Base-by-base conservation (phyloP, 257 asterid genomes). In the Sherardia arvensis region DNA sequence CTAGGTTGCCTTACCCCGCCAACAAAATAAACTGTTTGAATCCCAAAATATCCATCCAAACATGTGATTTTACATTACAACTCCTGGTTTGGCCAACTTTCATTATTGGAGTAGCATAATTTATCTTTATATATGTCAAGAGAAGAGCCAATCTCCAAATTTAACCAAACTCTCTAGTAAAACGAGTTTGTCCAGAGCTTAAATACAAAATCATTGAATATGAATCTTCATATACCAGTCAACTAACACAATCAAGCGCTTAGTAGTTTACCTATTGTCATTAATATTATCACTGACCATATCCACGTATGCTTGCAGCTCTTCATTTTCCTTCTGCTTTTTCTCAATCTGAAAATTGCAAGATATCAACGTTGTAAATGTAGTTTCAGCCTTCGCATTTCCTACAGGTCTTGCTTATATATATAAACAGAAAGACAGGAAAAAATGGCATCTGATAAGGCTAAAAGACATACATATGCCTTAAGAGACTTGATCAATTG, bases 251-350 rank as follows among this genome's bases (percentile, higher is more conserved):
- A 59, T 59, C 63, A 59, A 32, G 45, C 63, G 26, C 8, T 45
- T n/a, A 28, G 14, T 28, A 23, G 53, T 71, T 55, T 77, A 92
- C 99, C 99, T 90, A 65, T 69, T 81, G 74, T 92, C 95, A 63
- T 85, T 76, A 64, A 92, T 85, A 74, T 89, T 89, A 78, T 82
- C 91, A 72, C 95, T 85, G 72, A 77, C 71, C 90, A 92, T 85
- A 83, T 92, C 97, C 88, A 92, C 78, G 76, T 77, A 80, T 68
- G 77, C 76, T 69, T 89, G 88, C 20, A 82, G 84, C 87, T 89
- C 95, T 65, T 80, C 81, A 60, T 81, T 85, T 73, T 90, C 97
- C 84, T 82, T 81, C 82, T 87, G 91, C 87, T 81, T 80, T 73
- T 77, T 84, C 82, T 84, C 95, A 61, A 83, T 68, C 99, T 92